These are phyloP conservation scores for Yamadazyma taylorii DNA, from an alignment of 1,139 yeast genomes.

Conservation along the genomic window DNA sequence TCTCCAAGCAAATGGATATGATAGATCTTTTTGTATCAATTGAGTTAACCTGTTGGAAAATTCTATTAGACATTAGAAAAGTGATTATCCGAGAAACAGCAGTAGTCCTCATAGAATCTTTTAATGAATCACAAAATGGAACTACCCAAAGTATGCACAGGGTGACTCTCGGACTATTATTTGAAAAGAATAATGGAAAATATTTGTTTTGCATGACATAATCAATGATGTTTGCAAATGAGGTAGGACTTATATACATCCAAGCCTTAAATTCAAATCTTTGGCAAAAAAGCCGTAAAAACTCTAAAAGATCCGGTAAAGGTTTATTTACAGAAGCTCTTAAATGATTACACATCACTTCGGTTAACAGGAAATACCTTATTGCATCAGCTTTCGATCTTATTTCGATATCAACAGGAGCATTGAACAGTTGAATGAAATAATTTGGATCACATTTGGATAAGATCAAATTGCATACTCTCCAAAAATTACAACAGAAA, in stretches of 20 bases:
- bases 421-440: constrained; percentile 37
- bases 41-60: neutral
- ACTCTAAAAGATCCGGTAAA: constrained; percentile 52
- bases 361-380: constrained; percentile 44
- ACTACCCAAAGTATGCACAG: constrained; percentile 8
- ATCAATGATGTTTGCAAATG: constrained; percentile 54
- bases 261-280: constrained; percentile 49
- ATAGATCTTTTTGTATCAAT: neutral
- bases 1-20: neutral
- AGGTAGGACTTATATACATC: constrained; percentile 50
- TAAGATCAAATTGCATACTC: constrained; percentile 41
- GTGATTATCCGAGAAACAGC: constrained; percentile 8
- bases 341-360: constrained; percentile 49
- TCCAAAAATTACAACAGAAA: constrained; percentile 55
- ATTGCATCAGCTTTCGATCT: constrained; percentile 39
- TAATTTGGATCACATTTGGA: constrained; percentile 39
- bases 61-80: constrained; percentile 5
- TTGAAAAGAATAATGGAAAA: constrained; percentile 15
- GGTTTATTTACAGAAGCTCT: constrained; percentile 54
- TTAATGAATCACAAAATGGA: constrained; percentile 11
- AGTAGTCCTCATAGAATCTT: constrained; percentile 7
- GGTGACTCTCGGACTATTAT: neutral
- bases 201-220: constrained; percentile 47
- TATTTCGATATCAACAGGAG: constrained; percentile 45
- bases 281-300: constrained; percentile 41